Percentiles rank a stretch among this genome's conserved stretches.
These are phyloP conservation scores for Epithele typhae DNA, from an alignment of 768 basidiomycete genomes.

Conservation along the genomic window DNA sequence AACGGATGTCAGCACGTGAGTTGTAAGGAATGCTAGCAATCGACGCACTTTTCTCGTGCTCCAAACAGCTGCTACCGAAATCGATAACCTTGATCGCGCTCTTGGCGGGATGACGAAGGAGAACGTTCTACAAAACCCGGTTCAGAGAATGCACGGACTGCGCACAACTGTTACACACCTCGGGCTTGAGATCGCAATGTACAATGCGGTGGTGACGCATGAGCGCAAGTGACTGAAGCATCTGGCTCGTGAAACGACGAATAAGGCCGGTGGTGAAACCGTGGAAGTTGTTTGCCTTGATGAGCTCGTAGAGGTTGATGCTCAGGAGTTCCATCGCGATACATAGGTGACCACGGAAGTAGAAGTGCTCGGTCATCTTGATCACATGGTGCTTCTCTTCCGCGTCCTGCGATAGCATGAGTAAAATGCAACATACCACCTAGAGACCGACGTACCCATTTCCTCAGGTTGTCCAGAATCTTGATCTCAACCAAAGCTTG, in stretches of 20 bases:
- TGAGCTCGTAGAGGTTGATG: constrained; percentile 97
- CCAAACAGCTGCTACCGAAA: constrained; percentile 97
- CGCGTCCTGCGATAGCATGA: constrained; percentile 58
- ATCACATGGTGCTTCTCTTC: constrained; percentile 98
- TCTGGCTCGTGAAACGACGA: constrained; percentile 93
- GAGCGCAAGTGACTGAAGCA: constrained; percentile 85
- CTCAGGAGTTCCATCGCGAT: constrained; percentile 98
- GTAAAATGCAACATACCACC: neutral
- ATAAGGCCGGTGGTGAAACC: constrained; percentile 97
- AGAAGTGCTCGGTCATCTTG: constrained; percentile 98
- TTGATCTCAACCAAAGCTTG: constrained; percentile 99
- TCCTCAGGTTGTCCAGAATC: constrained; percentile 90
- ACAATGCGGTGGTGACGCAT: constrained; percentile 98
- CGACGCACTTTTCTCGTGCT: constrained; percentile 91
- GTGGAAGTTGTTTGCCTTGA: constrained; percentile 97
- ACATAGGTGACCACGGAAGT: constrained; percentile 95
- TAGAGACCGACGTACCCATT: constrained; percentile 65
- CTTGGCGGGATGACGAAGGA: constrained; percentile 91
- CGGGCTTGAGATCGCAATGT: constrained; percentile 98
- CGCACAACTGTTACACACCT: constrained; percentile 49
- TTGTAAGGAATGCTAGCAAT: neutral
- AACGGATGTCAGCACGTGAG: neutral
- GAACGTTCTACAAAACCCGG: constrained; percentile 67
- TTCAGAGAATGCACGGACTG: constrained; percentile 4
- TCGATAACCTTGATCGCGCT: constrained; percentile 98